phyloP scores from a whole-genome alignment of 306 rosid genomes.

The Rosa persica region DNA sequence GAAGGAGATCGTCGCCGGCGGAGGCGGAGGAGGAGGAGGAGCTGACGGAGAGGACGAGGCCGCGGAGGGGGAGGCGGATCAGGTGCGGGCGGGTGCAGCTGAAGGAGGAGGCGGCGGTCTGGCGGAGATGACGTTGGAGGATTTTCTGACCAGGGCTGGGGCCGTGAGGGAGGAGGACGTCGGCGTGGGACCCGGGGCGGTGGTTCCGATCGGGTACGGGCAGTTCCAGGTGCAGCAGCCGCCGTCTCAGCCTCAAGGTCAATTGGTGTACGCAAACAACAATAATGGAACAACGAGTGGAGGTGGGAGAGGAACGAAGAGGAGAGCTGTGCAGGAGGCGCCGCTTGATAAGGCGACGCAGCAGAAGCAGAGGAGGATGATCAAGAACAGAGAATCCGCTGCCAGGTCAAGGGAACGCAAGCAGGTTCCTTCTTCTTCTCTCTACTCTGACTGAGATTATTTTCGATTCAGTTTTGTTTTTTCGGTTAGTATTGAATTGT shows the following conservation, averaged over 20 bases:
- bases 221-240: constrained; percentile 45
- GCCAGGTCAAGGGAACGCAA: constrained; percentile 95
- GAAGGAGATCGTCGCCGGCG: constrained; percentile 59
- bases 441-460: neutral
- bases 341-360: constrained; percentile 74
- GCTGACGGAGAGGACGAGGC: constrained; percentile 23
- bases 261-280: constrained; percentile 19
- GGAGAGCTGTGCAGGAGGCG: constrained; percentile 56
- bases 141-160: constrained; percentile 54
- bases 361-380: constrained; percentile 86
- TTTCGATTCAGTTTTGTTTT: neutral
- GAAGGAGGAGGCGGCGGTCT: constrained; percentile 13
- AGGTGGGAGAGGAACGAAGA: constrained; percentile 54
- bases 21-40: constrained; percentile 14
- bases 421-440: constrained; percentile 40
- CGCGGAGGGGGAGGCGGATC: constrained; percentile 15
- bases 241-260: constrained; percentile 9
- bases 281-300: constrained; percentile 35
- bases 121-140: constrained; percentile 60
- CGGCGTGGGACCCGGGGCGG: constrained; percentile 20
- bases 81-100: constrained; percentile 22
- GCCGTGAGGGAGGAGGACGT: constrained; percentile 60
- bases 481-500: neutral
- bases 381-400: constrained; percentile 87
- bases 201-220: constrained; percentile 31